Evolutionary conservation across 164 flowering plant species (phyloP).

Genomic region (Pachysandra terminalis): DNA sequence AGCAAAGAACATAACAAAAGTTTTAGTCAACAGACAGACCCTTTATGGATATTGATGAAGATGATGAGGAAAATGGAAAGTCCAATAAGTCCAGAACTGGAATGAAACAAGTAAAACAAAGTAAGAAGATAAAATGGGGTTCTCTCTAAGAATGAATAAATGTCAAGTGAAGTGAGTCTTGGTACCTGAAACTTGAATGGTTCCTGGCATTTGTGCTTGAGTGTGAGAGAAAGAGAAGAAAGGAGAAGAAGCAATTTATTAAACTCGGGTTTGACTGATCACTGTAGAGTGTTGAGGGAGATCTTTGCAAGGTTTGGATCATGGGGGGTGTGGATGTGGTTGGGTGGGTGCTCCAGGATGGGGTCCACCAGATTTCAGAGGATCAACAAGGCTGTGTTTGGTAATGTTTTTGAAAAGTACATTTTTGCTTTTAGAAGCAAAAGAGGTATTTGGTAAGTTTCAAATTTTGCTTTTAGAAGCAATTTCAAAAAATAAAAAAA

Average conservation of each 20-base stretch:
- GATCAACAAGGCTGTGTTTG: too few species aligned
- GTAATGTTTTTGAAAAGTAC: too few species aligned
- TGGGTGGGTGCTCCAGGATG: not conserved
- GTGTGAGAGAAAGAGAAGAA: not conserved
- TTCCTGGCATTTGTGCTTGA: constrained; percentile 67
- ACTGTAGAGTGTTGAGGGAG: too few species aligned
- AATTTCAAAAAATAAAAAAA: too few species aligned
- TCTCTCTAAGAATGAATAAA: not conserved
- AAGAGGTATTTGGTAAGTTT: too few species aligned
- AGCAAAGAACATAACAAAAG: not conserved
- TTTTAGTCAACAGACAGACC: constrained; percentile 29
- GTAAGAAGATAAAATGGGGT: not conserved
- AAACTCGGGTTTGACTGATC: too few species aligned
- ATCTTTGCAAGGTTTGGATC: too few species aligned
- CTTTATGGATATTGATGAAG: constrained; percentile 43
- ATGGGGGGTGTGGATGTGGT: not conserved
- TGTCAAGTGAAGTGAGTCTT: not conserved
- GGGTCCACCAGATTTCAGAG: not conserved
- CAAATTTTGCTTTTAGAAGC: too few species aligned
- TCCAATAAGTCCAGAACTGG: constrained; percentile 65
- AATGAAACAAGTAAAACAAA: not conserved
- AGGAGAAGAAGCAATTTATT: not conserved
- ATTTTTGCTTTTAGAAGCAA: too few species aligned
- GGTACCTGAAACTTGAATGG: constrained; percentile 80
- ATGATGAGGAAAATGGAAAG: constrained; percentile 35